phyloP scores from a whole-genome alignment of 2,329 filamentous ascomycete genomes.

The Xylariomycetidae sp. region DNA sequence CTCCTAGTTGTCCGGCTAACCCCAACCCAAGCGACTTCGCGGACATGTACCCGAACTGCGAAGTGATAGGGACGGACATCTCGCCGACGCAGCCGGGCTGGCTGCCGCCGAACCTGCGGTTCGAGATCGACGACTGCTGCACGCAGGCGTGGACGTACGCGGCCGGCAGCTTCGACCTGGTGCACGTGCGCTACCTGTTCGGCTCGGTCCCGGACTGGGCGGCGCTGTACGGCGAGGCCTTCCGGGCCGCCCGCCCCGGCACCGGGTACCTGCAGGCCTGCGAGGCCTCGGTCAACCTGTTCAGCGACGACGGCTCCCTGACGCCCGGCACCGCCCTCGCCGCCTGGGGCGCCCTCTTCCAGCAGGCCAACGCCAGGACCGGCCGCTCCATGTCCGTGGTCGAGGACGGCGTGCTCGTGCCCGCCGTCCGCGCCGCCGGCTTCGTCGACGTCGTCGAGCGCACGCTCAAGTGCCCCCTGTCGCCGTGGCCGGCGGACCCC shows the following conservation, averaged over 20 bases:
- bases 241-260: not conserved
- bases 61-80: conserved; percentile 48
- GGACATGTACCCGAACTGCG: conserved; percentile 37
- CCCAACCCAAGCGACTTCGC: conserved; percentile 35
- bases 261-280: conserved; percentile 12
- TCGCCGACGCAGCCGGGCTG: conserved; percentile 52
- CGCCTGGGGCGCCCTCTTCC: conserved; percentile 24
- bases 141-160: conserved; percentile 41
- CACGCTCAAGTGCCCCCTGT: conserved; percentile 39
- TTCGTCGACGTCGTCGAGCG: conserved; percentile 51
- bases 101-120: conserved; percentile 56
- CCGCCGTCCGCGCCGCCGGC: conserved; percentile 47
- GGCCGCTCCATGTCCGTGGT: conserved; percentile 42
- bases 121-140: conserved; percentile 57
- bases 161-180: conserved; percentile 39
- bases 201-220: conserved; percentile 48
- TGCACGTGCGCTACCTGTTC: conserved; percentile 47
- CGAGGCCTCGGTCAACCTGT: conserved; percentile 12
- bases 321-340: conserved; percentile 11
- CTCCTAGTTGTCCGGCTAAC: not conserved
- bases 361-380: conserved; percentile 21
- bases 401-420: conserved; percentile 45
- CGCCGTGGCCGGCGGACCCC: conserved; percentile 24
- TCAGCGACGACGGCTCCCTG: conserved; percentile 15
- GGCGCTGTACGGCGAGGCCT: conserved; percentile 36